phyloP scores from a whole-genome alignment of 2,329 filamentous ascomycete genomes.

The Ophiobolus disseminans region DNA sequence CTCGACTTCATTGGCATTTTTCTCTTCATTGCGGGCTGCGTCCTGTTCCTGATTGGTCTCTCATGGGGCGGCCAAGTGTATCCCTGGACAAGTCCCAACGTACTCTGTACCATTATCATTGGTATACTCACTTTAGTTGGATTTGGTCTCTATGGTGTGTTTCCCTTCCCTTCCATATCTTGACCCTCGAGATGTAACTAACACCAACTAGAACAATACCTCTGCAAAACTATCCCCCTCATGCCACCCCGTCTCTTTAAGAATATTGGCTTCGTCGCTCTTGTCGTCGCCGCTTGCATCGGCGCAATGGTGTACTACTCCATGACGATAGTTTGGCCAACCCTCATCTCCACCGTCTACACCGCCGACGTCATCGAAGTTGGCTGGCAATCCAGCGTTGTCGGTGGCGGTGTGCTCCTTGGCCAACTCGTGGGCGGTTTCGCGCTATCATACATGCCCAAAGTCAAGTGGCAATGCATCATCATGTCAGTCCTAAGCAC shows the following conservation, averaged over 20 bases:
- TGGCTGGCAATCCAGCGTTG: slow-evolving; percentile 36
- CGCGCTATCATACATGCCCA: slow-evolving; percentile 30
- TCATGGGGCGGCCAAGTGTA: slow-evolving; percentile 49
- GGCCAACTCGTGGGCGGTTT: slow-evolving; percentile 38
- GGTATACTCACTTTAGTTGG: slow-evolving; percentile 23
- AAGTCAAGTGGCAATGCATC: slow-evolving; percentile 30
- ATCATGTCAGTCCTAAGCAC: slow-evolving; percentile 22
- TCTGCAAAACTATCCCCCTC: slow-evolving; percentile 30
- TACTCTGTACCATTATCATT: slow-evolving; percentile 17
- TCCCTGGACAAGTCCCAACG: slow-evolving; percentile 12
- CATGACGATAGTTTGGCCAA: slow-evolving; percentile 42
- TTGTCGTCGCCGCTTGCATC: slow-evolving; percentile 34
- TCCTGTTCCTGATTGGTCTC: slow-evolving; percentile 53
- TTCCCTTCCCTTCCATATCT: background rate
- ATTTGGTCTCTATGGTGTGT: slow-evolving; percentile 28
- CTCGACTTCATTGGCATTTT: slow-evolving; percentile 56
- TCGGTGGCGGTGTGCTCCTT: slow-evolving; percentile 36
- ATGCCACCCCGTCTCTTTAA: slow-evolving; percentile 37
- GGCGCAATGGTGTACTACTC: slow-evolving; percentile 36
- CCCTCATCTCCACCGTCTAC: slow-evolving; percentile 34
- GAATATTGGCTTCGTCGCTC: slow-evolving; percentile 31
- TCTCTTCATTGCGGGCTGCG: slow-evolving; percentile 52
- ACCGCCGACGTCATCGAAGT: slow-evolving; percentile 29
- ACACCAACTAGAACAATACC: slow-evolving; percentile 16
- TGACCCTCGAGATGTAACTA: background rate